Evolutionary conservation across 768 basidiomycete genomes (phyloP), one percentile per base, ranked within the genome.

Genomic region (Boletales sp.): DNA sequence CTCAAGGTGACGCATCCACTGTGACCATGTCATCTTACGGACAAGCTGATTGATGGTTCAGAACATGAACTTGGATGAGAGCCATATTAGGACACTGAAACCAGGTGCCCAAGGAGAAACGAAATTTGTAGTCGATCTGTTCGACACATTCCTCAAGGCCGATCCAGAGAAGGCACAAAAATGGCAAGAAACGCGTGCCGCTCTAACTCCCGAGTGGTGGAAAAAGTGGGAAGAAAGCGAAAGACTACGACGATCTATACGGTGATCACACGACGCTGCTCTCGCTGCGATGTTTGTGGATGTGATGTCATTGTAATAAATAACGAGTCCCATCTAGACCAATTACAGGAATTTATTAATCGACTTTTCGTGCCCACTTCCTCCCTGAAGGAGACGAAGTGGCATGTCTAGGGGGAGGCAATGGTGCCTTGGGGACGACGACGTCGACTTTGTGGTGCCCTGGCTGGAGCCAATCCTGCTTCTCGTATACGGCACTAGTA

Each of bases 331-430:
- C 39, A 54, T 33, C 41, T 17, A 51, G 52, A 61, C 37, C 8
- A 38, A 53, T 43, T 56, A 57, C 56, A 54, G 44, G 18, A 44
- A 50, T 47, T 55, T 59, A 66, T 70, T 68, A 87, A 69, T 88
- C 86, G 35, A 88, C 76, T 70, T 88, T 88, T 60, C 86, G 72
- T 32, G 86, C 75, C 86, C 86, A 88, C 68, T 79, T 84, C 62
- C 82, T 79, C 8, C 79, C 78, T 6, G 76, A 70, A 25, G 80
- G 76, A 11, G 74, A 77, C 11, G 81, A 60, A 4, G 68, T 64
- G 37, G 62, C 56, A 48, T 69, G 62, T 4, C 69, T 72, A 30
- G 80, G 71, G 21, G 76, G 73, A n/a, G 71, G 61, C 2, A 71
- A 56, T 6, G 80, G 75, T 12, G 72, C 70, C 34, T 72, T 67